Evolutionary conservation across 441 rosid species (phyloP), one percentile per base, ranked within the genome.

Genomic region (Cnidoscolus chayamansa): DNA sequence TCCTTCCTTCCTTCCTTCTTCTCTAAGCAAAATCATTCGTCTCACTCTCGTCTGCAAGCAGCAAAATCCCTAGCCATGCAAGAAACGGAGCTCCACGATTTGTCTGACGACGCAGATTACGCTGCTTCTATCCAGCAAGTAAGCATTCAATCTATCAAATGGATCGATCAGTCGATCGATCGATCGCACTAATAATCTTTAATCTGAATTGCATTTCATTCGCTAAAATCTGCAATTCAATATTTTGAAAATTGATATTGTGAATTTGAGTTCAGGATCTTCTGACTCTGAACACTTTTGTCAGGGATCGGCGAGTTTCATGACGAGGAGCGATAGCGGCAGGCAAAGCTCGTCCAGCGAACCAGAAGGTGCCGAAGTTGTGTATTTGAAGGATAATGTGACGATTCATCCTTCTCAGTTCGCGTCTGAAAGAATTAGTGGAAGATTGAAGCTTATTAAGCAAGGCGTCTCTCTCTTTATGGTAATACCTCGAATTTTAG

Each of bases 101-200:
- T 96, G 70, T 90, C 98, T 4, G 99, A 96, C 85, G 99, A 96
- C 83, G 90, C 98, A 61, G 98, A 96, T 80, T 96, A 91, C 85
- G 98, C 97, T 2, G 98, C 96, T 10, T 93, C 99, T 43, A 80
- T 83, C 55, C 92, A 83, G 35, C 94, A 93, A 76, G 98, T 91
- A 83, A 72, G 77, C 78, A 60, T 7, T 66, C 35, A 20, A 20
- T 51, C 67, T 0, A 25, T 72, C 45, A 40, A 35, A 2, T 4
- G 4, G 40, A 35, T 35, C 40, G 40, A 11, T 66, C 32, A 20
- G 16, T 51, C 67, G 0, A 25, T 72, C 37, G 3, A 15, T 63
- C 68, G 8, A 20, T 35, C n/a, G 0, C 20, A 25, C 67, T 15
- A 3, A 58, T 53, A 4, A 53, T 74, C 56, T 13, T 25, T 11